Percentiles rank a stretch among this genome's conserved stretches.
Evolutionary conservation across 2,329 filamentous ascomycete species (phyloP).

Genomic region (Colletotrichum filicis): DNA sequence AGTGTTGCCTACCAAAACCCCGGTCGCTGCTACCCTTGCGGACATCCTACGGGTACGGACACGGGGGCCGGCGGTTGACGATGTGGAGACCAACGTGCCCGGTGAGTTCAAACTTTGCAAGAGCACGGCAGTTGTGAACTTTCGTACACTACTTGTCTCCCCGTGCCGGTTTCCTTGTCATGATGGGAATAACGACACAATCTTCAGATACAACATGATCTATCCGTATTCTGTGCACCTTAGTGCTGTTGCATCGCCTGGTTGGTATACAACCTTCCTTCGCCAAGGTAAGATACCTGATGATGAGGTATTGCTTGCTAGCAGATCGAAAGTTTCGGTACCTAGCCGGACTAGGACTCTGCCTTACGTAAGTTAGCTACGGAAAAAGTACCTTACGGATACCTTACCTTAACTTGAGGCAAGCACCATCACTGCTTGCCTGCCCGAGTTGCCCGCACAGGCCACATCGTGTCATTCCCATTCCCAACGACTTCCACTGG

Average conservation of each 20-base stretch:
- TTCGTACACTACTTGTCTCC: background rate
- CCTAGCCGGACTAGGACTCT: background rate
- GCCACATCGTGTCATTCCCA: background rate
- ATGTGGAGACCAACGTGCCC: conserved; percentile 24
- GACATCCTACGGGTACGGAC: conserved; percentile 20
- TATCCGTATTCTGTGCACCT: background rate
- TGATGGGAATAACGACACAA: background rate
- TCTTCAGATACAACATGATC: background rate
- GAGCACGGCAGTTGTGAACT: conserved; percentile 25
- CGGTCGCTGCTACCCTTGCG: background rate
- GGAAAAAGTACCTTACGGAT: background rate
- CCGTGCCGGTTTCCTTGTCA: background rate
- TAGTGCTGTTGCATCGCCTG: background rate
- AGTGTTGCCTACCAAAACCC: background rate
- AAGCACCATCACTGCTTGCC: background rate
- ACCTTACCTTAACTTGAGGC: background rate
- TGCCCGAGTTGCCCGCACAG: background rate
- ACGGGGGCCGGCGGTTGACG: conserved; percentile 21
- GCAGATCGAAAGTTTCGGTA: background rate
- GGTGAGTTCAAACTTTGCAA: conserved; percentile 17
- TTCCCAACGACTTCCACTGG: background rate
- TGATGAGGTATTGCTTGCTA: background rate
- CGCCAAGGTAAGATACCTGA: too few species aligned
- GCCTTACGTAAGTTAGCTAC: background rate
- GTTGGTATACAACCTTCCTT: too few species aligned